phyloP scores from a whole-genome alignment of 495 filamentous ascomycete species.

The Jackrogersella multiformis region DNA sequence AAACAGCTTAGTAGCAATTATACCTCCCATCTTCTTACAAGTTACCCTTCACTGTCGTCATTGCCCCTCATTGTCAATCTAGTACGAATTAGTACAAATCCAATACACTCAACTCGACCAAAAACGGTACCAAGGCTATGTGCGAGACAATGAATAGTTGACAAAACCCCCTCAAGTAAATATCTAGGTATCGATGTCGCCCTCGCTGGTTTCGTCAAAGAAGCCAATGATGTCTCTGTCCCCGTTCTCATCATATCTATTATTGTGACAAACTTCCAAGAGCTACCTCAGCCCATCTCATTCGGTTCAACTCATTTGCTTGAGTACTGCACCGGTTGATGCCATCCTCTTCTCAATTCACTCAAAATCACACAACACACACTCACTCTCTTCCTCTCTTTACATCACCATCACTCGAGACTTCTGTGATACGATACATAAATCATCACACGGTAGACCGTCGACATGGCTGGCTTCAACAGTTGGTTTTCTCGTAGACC shows the following conservation, averaged over 20 bases:
- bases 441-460: background rate
- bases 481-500: constrained; percentile 7
- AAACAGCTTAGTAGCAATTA: constrained; percentile 18
- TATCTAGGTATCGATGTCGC: background rate
- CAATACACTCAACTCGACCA: background rate
- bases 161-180: background rate
- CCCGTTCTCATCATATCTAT: constrained; percentile 3
- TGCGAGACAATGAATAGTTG: constrained; percentile 10
- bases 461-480: constrained; percentile 17
- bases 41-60: constrained; percentile 2
- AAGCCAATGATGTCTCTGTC: constrained; percentile 5
- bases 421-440: background rate
- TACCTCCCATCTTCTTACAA: background rate
- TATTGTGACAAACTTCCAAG: background rate
- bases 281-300: no score
- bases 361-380: no score
- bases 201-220: constrained; percentile 24
- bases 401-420: background rate
- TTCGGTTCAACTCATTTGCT: background rate
- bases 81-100: background rate
- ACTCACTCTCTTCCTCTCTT: no score
- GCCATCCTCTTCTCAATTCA: constrained; percentile 4
- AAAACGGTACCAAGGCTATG: constrained; percentile 4
- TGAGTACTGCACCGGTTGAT: background rate
- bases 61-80: constrained; percentile 8